Base-by-base conservation (phyloP, 208 protist species). In the Kentomonas sorsogonicus region DNA sequence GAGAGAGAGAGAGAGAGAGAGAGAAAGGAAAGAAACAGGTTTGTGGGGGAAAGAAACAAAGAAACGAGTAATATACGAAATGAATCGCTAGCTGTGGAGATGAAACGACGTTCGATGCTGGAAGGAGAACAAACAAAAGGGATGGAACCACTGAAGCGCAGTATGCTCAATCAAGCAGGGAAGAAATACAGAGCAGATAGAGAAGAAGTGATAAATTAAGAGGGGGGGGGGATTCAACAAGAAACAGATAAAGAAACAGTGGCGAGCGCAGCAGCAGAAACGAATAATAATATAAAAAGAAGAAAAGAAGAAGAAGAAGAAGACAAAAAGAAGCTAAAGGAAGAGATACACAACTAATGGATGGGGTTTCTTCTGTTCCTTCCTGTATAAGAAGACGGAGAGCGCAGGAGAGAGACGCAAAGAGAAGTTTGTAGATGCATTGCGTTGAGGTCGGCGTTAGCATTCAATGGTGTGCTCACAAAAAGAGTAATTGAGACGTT, bases 21-120 rank as follows among this genome's bases (percentile, higher is more conserved):
- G 13, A 18, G 23, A 5, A 15, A 33, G 10, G 18, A 16, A 30
- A 47, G 16, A 15, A 33, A 30, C 15, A n/a, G n/a, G n/a, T n/a
- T n/a, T 36, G n/a, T 38, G 16, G 15, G 39, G 20, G 11, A 34
- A 25, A 33, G 20, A 22, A n/a, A 20, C 4, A 51, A 38, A 46
- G 6, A 56, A 23, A 54, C 51, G n/a, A 27, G 52, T 18, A 47
- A 47, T 18, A 45, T 39, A 29, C n/a, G n/a, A n/a, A n/a, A n/a
- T n/a, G n/a, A n/a, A n/a, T n/a, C n/a, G n/a, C n/a, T n/a, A n/a
- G n/a, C n/a, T n/a, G n/a, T n/a, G n/a, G n/a, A n/a, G n/a, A n/a
- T n/a, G n/a, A n/a, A n/a, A n/a, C n/a, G n/a, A n/a, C n/a, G n/a
- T n/a, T n/a, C n/a, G n/a, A n/a, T n/a, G n/a, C n/a, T n/a, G n/a